These are phyloP conservation scores for Talaromyces ruber DNA, from an alignment of 495 filamentous ascomycete species.

Conservation along the genomic window DNA sequence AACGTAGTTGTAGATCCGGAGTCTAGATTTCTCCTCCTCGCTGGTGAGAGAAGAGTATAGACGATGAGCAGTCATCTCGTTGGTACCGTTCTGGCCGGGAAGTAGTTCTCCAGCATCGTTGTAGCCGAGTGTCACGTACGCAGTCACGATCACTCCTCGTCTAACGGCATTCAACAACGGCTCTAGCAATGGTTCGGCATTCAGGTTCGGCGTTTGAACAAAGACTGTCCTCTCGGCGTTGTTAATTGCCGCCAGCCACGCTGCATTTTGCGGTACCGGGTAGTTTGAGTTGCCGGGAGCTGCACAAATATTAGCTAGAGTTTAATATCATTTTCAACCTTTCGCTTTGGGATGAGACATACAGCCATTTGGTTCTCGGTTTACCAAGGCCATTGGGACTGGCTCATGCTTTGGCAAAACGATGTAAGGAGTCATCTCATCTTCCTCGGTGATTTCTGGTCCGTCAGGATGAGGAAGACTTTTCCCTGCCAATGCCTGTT, in stretches of 20 bases:
- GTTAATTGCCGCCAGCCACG: constrained; percentile 58
- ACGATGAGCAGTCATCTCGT: constrained; percentile 56
- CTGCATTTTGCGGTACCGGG: constrained; percentile 61
- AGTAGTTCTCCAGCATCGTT: constrained; percentile 71
- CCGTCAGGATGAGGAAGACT: constrained; percentile 40
- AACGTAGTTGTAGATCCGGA: constrained; percentile 59
- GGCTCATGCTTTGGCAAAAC: constrained; percentile 41
- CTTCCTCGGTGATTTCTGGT: constrained; percentile 38
- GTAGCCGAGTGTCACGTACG: constrained; percentile 68
- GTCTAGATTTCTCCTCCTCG: constrained; percentile 29
- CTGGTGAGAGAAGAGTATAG: constrained; percentile 44
- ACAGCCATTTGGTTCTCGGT: constrained; percentile 55
- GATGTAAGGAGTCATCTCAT: constrained; percentile 57
- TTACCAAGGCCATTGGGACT: constrained; percentile 65
- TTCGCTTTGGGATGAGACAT: constrained; percentile 13
- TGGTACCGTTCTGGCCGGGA: constrained; percentile 66
- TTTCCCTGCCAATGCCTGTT: constrained; percentile 47
- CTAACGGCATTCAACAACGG: constrained; percentile 54
- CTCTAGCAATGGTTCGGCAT: constrained; percentile 57
- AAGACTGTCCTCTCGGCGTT: constrained; percentile 55
- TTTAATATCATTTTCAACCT: too few relatives aligned
- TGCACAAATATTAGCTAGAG: constrained; percentile 3
- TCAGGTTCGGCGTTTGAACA: constrained; percentile 70
- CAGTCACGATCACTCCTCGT: constrained; percentile 55
- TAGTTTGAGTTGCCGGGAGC: constrained; percentile 49